Evolutionary conservation across 2,329 filamentous ascomycete species (phyloP), one percentile per base, ranked within the genome.

Genomic region (Aspergillus tubingensis): DNA sequence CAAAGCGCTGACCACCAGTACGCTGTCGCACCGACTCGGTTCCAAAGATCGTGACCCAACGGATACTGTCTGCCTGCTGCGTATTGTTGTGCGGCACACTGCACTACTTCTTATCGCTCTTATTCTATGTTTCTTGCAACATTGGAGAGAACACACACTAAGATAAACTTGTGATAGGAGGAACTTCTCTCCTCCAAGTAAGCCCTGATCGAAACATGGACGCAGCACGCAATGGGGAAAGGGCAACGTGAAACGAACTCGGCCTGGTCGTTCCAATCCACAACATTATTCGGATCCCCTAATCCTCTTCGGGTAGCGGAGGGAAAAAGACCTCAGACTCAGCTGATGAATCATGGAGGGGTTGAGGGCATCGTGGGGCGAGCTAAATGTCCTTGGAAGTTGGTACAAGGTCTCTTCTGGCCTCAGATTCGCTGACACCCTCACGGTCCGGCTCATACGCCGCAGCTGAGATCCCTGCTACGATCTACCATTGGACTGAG

Each of bases 401-500:
- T 52, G 58, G 49, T 11, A 55, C 52, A 48, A 48, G 43, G 60
- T 61, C 67, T 59, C 65, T 72, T 75, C 65, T 59, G 63, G 58
- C 52, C 62, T 66, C 55, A 60, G 65, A 76, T 76, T 76, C 72
- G 74, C 65, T 61, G 66, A 60, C 48, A 50, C 49, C 58, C 57
- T 67, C 61, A 68, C 65, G 67, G 68, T 61, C 71, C 68, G 67
- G 67, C 65, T 68, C 64, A 58, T 62, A 64, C 65, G 58, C 66
- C 64, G 52, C 54, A 66, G 73, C 69, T 72, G 70, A 75, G 65
- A 76, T 72, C 69, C 74, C 71, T 72, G 74, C 62, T 76, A 61
- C 62, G 73, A 74, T 71, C 73, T 66, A 62, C 71, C 56, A 77
- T 77, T 77, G 75, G 75, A 71, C 72, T 69, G 69, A 68, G 64